Evolutionary conservation across 345 rosid species (phyloP), one percentile per base, ranked within the genome.

Genomic region (Citropsis articulata): DNA sequence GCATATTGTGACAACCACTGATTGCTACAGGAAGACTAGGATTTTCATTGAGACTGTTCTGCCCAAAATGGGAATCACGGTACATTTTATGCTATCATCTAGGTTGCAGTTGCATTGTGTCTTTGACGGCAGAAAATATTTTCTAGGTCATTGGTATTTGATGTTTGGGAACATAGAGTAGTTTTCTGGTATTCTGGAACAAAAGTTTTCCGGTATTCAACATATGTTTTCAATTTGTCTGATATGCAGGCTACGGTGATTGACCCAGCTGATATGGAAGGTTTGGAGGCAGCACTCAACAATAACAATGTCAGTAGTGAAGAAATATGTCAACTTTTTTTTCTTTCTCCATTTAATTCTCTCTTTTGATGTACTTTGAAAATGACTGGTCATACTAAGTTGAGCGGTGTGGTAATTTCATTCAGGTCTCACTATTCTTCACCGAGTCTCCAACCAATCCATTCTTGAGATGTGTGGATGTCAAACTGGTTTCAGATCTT

Each of bases 391-490:
- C 22, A 40, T 78, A 48, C 24, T 75, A 57, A 79, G 59, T 78
- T 72, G 64, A 69, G 53, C 57, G 69, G 69, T 67, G 53, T 73
- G 48, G n/a, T 69, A n/a, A 65, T 81, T 81, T 31, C 69, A 4
- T 80, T 72, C 92, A 94, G 98, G 98, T 96, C 75, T 88, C 95
- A 70, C 91, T 96, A 78, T 96, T 91, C 88, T 96, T 92, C 81
- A 92, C 99, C 0, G 99, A 96, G 85, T 94, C 99, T 48, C 99
- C 99, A 0, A 94, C 99, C 66, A 94, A 96, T 85, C 99, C 98
- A 53, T 96, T 94, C 78, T 88, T 96, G 55, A 91, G 98, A 88
- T 94, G 98, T 78, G 98, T 96, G 45, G 99, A 96, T 83, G 88
- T 96, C 83, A 79, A 91, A 90, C 78, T 90, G 83, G 98, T 94